phyloP scores from a whole-genome alignment of 768 basidiomycete genomes.

The Rhodocollybia butyracea region DNA sequence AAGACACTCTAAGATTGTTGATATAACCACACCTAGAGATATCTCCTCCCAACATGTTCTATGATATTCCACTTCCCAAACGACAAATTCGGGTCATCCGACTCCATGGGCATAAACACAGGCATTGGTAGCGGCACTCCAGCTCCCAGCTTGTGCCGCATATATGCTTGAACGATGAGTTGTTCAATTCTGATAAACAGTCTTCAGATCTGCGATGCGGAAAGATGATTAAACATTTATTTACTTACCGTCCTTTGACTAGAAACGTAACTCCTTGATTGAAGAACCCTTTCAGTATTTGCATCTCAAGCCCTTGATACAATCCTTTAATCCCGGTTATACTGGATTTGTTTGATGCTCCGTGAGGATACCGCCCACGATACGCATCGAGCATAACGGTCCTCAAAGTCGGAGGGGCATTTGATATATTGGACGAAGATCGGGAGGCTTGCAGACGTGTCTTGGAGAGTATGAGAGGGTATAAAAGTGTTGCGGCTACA shows the following conservation, averaged over 20 bases:
- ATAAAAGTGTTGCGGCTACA: conserved; percentile 42
- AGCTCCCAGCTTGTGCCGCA: neutral
- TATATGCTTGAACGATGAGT: neutral
- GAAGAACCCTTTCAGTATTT: conserved; percentile 52
- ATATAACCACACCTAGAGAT: neutral
- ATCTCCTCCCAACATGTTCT: conserved; percentile 4
- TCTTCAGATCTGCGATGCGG: neutral
- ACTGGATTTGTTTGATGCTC: neutral
- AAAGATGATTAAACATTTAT: neutral
- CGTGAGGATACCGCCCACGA: conserved; percentile 14
- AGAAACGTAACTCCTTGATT: conserved; percentile 57
- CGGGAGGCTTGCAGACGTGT: conserved; percentile 42
- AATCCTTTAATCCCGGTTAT: conserved; percentile 33
- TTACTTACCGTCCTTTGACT: conserved; percentile 51
- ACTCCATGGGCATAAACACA: neutral
- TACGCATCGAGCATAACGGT: conserved; percentile 34
- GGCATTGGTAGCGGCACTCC: no score
- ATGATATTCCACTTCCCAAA: neutral
- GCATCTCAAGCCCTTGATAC: conserved; percentile 51
- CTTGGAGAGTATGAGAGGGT: conserved; percentile 61
- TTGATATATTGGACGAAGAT: conserved; percentile 17
- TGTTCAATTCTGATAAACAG: conserved; percentile 5
- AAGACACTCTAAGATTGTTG: neutral
- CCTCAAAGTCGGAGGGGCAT: conserved; percentile 9
- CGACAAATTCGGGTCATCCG: neutral